Base-by-base conservation (phyloP, 2,329 filamentous ascomycete species). In the Fusarium domesticum region DNA sequence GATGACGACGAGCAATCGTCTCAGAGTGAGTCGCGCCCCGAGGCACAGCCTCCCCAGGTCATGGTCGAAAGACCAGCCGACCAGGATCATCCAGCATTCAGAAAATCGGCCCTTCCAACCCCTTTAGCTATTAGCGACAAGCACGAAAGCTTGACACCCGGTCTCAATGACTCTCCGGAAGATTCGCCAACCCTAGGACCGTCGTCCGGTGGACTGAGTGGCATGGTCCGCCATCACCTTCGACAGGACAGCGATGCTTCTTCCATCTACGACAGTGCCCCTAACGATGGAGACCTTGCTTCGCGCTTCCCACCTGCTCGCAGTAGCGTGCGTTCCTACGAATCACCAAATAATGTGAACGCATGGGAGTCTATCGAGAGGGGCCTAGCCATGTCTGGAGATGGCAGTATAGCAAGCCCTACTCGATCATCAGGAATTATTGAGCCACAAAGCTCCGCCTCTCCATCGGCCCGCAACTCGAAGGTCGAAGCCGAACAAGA, bases 141-240 rank as follows among this genome's bases (percentile, higher is more conserved):
- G 15, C 20, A 25, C 5, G 45, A 25, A 6, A 40, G 37, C 32
- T 18, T 35, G 5, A 18, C 43, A 37, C 16, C 33, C 16, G 25
- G 18, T 32, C 23, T 40, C 10, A 49, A 44, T 11, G 50, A 54
- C 5, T 47, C 57, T 16, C 50, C 58, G 2, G 54, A 56, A 8
- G 89, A 95, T 58, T 95, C 90, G 0, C 90, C 91, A 1, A 95
- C 89, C 0, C 70, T 96, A 6, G 86, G 86, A 2, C 84, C 87
- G 0, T 73, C 73, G 14, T 42, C 62, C 10, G 89, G 88, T 1
- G 57, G 57, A 3, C 73, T 96, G 14, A 92, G 85, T 58, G 87
- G 86, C 2, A 79, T 96, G 73, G 84, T 96, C 35, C 82, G 86
- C 23, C 85, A 91, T 50, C 93, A 97, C 71, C 71, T 97, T 32